Evolutionary conservation across 148 eudicot species (phyloP).

Genomic region (Linanthus parryae): DNA sequence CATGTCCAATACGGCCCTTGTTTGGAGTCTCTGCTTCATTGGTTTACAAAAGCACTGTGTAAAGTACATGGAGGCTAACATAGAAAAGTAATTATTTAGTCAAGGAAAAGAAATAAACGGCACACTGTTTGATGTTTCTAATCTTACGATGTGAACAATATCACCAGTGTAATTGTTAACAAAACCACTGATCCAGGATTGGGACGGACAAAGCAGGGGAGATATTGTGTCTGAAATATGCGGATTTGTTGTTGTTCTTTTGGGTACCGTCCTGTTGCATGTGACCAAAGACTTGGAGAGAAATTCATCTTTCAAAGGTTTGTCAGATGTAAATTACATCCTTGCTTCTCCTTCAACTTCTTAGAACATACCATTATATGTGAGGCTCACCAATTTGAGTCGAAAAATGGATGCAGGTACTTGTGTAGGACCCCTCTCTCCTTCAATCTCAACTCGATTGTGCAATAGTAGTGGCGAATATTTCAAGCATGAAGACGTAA

Average conservation of each 20-base stretch:
- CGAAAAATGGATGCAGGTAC: slow-evolving; percentile 22
- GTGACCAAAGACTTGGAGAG: slow-evolving; percentile 49
- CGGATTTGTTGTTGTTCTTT: slow-evolving; percentile 49
- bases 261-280: slow-evolving; percentile 54
- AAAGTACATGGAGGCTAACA: no score
- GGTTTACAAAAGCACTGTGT: no score
- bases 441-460: slow-evolving; percentile 40
- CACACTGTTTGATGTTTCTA: no score
- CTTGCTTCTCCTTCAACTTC: neutral
- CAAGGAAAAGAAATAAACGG: no score
- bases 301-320: slow-evolving; percentile 50
- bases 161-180: no score
- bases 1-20: no score
- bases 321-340: neutral
- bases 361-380: neutral
- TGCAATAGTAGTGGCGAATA: slow-evolving; percentile 31
- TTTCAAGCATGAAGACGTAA: slow-evolving; percentile 27
- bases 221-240: slow-evolving; percentile 49
- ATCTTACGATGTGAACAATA: no score
- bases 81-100: no score
- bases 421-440: slow-evolving; percentile 43
- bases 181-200: slow-evolving; percentile 29
- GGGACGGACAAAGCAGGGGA: slow-evolving; percentile 52
- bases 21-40: no score
- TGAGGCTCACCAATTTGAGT: neutral